Conservation (phyloP, 441 rosid genomes). For the Populus hybrid region DNA sequence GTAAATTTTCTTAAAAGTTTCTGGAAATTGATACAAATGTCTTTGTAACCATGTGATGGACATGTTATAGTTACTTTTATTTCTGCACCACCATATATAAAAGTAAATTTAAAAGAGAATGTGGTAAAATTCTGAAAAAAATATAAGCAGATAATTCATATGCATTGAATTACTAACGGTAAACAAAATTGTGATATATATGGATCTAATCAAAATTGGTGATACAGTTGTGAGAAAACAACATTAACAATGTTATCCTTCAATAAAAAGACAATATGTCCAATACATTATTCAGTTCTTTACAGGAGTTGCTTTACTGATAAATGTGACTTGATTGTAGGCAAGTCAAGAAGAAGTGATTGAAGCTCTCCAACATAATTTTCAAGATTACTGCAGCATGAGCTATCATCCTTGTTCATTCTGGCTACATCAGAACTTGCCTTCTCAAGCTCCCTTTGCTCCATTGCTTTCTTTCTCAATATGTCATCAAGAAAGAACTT, state of each 20-base stretch:
- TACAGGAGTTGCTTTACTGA: slow-evolving; percentile 13
- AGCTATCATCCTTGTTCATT: slow-evolving; percentile 20
- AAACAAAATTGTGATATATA: neutral
- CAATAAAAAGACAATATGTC: neutral
- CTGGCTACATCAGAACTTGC: slow-evolving; percentile 16
- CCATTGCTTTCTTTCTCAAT: slow-evolving; percentile 28
- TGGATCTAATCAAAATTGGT: neutral
- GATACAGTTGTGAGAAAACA: neutral
- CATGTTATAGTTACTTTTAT: neutral
- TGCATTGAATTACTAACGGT: neutral
- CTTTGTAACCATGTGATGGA: neutral
- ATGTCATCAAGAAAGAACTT: slow-evolving; percentile 43
- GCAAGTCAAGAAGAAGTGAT: slow-evolving; percentile 49
- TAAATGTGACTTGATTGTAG: slow-evolving; percentile 36
- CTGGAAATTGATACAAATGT: neutral
- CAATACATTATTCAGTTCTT: neutral
- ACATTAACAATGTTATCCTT: neutral
- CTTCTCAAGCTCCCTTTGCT: slow-evolving; percentile 27
- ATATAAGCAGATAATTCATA: neutral
- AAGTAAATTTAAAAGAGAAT: too few species aligned
- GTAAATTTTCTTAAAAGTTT: neutral
- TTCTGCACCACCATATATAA: neutral
- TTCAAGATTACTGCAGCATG: slow-evolving; percentile 28
- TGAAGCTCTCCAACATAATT: slow-evolving; percentile 43
- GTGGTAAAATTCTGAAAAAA: neutral